phyloP scores from a whole-genome alignment of 805 yeast genomes.

The Lachancea nothofagi region DNA sequence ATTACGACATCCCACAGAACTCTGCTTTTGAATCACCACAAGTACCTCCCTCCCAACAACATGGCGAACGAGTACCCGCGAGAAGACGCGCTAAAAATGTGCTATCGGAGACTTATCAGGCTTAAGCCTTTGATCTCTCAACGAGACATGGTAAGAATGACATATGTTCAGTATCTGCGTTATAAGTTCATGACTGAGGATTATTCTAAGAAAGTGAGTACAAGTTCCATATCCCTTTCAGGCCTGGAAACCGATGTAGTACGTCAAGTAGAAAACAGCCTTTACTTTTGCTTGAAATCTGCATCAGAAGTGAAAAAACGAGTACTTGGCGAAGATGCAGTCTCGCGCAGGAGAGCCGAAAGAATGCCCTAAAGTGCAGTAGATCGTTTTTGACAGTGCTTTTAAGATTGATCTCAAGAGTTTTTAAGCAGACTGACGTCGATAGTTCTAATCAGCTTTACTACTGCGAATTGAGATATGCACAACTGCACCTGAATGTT shows the following conservation, averaged over 20 bases:
- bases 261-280: slow-evolving; percentile 16
- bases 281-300: slow-evolving; percentile 24
- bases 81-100: slow-evolving; percentile 7
- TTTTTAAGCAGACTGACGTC: no score
- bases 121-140: slow-evolving; percentile 26
- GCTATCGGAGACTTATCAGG: slow-evolving; percentile 27
- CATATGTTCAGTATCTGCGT: slow-evolving; percentile 26
- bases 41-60: slow-evolving; percentile 13
- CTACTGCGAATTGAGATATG: no score
- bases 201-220: slow-evolving; percentile 18
- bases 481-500: no score
- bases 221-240: slow-evolving; percentile 11
- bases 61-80: slow-evolving; percentile 7
- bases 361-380: no score
- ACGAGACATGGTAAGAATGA: slow-evolving; percentile 21
- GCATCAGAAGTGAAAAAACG: slow-evolving; percentile 12
- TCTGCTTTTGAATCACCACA: slow-evolving; percentile 14
- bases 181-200: slow-evolving; percentile 29
- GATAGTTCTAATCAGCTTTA: no score
- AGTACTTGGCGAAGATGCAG: slow-evolving; percentile 6
- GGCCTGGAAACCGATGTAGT: background rate
- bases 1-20: slow-evolving; percentile 16
- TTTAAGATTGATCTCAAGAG: no score
- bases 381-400: no score
- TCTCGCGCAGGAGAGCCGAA: slow-evolving; percentile 17